Base-by-base conservation (phyloP, 1,139 yeast genomes). In the Pichia sp. region DNA sequence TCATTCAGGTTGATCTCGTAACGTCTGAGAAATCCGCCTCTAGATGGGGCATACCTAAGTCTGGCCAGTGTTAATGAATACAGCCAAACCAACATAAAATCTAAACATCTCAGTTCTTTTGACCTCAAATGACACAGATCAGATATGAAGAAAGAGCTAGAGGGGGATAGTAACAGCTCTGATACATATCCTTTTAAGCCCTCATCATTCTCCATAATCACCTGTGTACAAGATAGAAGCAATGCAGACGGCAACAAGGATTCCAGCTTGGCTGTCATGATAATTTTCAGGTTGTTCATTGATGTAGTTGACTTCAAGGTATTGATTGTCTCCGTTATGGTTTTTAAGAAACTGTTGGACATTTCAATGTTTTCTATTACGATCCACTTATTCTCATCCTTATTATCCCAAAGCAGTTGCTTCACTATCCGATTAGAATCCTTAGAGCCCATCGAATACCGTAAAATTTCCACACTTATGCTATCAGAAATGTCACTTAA, bases 1-100 rank as follows among this genome's bases (percentile, higher is more conserved):
- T 87, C 96, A n/a, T 78, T 61, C 42, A 83, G 86, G 51, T 75
- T 82, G 49, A 86, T 72, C 42, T 82, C 94, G 51, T 83, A 81
- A 7, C 48, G 51, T 48, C 71, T 70, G 2, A 62, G 51, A 59
- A 84, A 82, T 1, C 93, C 84, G 16, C n/a, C n/a, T n/a, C 27
- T 18, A 14, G 9, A 10, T 6, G 71, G 53, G 0, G 91, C 87
- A 2, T 67, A 80, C 30, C 80, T 65, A 30, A 72, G 56, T 37
- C 85, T 59, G 42, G 79, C 86, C 30, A 67, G 66, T 4, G 85
- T 49, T 2, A 79, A 49, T 1, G 82, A 67, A 54, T 85, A 94
- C 44, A 69, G 69, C 94, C 94, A 85, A 0, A 74, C 64, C 11
- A 82, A 51, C 20, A 81, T 53, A 49, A 80, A 73, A 41, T 62